Conservation (phyloP, 768 basidiomycete genomes). For the Boletus rubescentipes region DNA sequence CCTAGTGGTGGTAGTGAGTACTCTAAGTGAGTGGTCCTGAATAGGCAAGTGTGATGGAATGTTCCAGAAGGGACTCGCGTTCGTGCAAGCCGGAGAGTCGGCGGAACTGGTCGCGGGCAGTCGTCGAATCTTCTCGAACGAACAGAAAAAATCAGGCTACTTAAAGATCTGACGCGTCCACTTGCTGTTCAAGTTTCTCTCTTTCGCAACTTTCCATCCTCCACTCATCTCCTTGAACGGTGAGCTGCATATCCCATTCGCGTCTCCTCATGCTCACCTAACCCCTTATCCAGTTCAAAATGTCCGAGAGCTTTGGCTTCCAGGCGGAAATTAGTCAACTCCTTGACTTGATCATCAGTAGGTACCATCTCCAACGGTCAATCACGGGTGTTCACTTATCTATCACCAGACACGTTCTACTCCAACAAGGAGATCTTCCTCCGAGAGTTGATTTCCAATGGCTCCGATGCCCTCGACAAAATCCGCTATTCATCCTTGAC, state of each 20-base stretch:
- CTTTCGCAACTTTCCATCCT: slow-evolving; percentile 11
- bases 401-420: slow-evolving; percentile 89
- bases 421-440: slow-evolving; percentile 99
- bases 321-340: slow-evolving; percentile 99
- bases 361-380: slow-evolving; percentile 28
- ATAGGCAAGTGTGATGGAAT: slow-evolving; percentile 36
- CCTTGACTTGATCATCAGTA: slow-evolving; percentile 98
- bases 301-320: slow-evolving; percentile 92
- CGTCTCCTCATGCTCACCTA: background rate
- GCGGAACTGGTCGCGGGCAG: slow-evolving; percentile 13
- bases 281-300: slow-evolving; percentile 34
- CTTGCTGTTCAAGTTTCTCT: slow-evolving; percentile 7
- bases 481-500: slow-evolving; percentile 96
- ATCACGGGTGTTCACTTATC: slow-evolving; percentile 4
- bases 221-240: slow-evolving; percentile 11
- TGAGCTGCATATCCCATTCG: slow-evolving; percentile 6
- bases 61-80: slow-evolving; percentile 30
- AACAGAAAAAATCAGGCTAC: slow-evolving; percentile 28
- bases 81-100: slow-evolving; percentile 5
- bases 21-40: slow-evolving; percentile 9
- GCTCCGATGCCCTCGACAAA: slow-evolving; percentile 98
- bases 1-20: too few relatives aligned
- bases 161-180: slow-evolving; percentile 33
- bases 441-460: slow-evolving; percentile 96
- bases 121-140: slow-evolving; percentile 48